Base-by-base conservation (phyloP, 2,329 filamentous ascomycete genomes). In the Elsinoe necatrix region DNA sequence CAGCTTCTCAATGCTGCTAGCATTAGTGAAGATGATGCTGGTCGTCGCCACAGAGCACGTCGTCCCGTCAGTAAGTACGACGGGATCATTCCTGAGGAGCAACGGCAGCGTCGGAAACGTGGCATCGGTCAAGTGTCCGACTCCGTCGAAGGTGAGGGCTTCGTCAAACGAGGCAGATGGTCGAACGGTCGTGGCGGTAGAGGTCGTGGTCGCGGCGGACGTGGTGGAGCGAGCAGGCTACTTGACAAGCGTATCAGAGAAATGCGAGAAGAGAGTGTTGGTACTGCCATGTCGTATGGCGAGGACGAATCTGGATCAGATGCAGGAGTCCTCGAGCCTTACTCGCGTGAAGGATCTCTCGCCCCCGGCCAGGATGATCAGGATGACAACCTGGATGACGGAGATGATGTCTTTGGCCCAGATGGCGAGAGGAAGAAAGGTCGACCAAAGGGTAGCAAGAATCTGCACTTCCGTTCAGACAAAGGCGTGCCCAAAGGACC, bases 401-500 rank as follows among this genome's bases (percentile, higher is more conserved):
- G 41, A 2, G 55, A 56, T 27, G 56, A 52, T 39, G 31, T 21
- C 5, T 20, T 37, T 34, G 48, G 34, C 14, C 27, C 23, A 9
- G 27, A 23, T 5, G 52, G 37, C 8, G 37, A 37, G 16, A 58
- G 59, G 31, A 65, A 66, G 34, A 70, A 70, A 59, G 70, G 70
- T 25, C 60, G 69, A 25, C 69, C 69, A 27, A 73, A 73, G 2
- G 75, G 75, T 0, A 76, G 74, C 59, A 77, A 76, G 64, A 77
- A 77, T 45, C 63, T 70, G 25, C 69, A 71, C 23, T 68, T 72
- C 57, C 67, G 75, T 18, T 73, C 71, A 52, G 75, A 77, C 59
- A 75, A 71, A 29, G 75, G 75, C 1, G 69, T 77, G 57, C 76
- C 76, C 59, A 78, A 77, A 58, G 75, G 75, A 2, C 75, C 75